Evolutionary conservation across 768 basidiomycete genomes (phyloP).

Genomic region (Hirschioporus abietinus): DNA sequence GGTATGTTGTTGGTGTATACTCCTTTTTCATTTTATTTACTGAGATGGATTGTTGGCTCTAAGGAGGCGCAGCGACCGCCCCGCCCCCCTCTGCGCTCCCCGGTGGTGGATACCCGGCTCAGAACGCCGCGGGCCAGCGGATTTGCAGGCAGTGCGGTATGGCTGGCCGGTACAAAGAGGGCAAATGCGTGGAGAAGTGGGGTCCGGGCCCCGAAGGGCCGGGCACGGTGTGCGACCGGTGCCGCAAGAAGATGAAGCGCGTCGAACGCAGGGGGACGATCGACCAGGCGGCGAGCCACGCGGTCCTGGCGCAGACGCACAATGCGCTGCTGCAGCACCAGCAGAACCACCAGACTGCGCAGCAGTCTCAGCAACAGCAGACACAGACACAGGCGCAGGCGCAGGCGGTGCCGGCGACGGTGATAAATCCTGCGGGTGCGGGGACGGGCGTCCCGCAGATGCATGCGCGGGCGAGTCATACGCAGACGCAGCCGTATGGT

Average conservation of each 20-base stretch:
- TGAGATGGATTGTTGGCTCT: neutral
- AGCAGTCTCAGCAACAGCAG: slow-evolving; percentile 19
- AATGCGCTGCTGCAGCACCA: neutral
- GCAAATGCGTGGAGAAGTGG: slow-evolving; percentile 86
- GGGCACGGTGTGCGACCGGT: slow-evolving; percentile 81
- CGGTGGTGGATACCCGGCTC: slow-evolving; percentile 16
- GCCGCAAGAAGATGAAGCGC: slow-evolving; percentile 84
- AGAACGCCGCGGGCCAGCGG: slow-evolving; percentile 60
- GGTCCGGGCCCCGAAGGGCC: slow-evolving; percentile 80
- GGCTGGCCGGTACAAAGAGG: slow-evolving; percentile 74
- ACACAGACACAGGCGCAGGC: slow-evolving; percentile 15
- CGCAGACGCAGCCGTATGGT: slow-evolving; percentile 15
- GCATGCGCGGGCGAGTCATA: slow-evolving; percentile 15
- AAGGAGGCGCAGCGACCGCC: slow-evolving; percentile 2
- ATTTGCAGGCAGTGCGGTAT: slow-evolving; percentile 75
- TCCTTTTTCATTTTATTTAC: neutral
- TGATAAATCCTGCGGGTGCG: slow-evolving; percentile 7
- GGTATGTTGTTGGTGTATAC: neutral
- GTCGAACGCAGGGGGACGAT: slow-evolving; percentile 70
- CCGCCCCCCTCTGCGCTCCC: neutral
- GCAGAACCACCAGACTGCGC: slow-evolving; percentile 15
- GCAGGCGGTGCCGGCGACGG: slow-evolving; percentile 15
- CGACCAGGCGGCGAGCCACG: slow-evolving; percentile 25
- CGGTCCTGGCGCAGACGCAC: slow-evolving; percentile 2
- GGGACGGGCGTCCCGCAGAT: slow-evolving; percentile 2